Conservation (phyloP, 495 filamentous ascomycete genomes). For the Aspergillus nidulans region DNA sequence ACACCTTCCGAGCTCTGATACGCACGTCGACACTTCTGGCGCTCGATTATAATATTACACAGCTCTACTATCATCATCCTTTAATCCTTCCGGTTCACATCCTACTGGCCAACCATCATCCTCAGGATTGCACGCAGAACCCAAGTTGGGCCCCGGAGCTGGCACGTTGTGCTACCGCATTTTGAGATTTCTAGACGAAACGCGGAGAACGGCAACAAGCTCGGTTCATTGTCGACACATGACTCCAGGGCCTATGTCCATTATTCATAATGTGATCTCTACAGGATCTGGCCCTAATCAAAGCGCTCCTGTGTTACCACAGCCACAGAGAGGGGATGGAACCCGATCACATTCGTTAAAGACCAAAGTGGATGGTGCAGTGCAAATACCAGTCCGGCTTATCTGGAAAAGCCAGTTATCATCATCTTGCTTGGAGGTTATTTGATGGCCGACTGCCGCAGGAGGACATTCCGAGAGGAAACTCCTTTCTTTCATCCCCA, state of each 20-base stretch:
- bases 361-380: neutral
- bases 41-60: neutral
- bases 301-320: neutral
- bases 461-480: neutral
- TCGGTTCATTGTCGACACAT: neutral
- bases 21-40: conserved; percentile 6
- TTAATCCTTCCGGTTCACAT: neutral
- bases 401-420: neutral
- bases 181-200: neutral
- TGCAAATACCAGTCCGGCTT: neutral
- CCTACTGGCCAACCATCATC: neutral
- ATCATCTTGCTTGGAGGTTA: neutral
- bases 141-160: neutral
- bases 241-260: neutral
- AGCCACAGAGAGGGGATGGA: neutral
- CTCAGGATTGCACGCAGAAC: neutral
- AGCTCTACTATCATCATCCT: neutral
- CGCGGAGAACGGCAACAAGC: neutral
- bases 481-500: conserved; percentile 11
- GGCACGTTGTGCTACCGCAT: neutral
- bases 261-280: neutral
- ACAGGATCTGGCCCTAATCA: neutral
- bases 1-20: neutral
- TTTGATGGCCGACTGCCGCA: neutral
- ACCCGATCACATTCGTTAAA: neutral